A percentile compares a stretch with the other conserved stretches of the same genome.
These are phyloP conservation scores for Suhomyces coccinellae DNA, from an alignment of 1,139 yeast species.

Conservation along the genomic window DNA sequence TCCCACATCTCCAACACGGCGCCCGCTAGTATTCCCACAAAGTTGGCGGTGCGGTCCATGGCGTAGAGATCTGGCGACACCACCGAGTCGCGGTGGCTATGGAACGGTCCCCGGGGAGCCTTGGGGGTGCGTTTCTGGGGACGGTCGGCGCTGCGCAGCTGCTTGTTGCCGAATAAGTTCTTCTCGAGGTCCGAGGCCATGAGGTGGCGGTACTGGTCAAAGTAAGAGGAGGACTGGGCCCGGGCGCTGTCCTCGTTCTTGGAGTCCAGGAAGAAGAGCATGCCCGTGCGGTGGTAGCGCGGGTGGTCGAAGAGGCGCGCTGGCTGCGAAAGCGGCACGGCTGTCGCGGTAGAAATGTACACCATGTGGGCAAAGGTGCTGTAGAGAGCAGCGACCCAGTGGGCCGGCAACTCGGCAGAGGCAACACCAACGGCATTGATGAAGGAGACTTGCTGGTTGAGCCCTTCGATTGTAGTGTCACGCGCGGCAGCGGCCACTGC, in stretches of 20 bases:
- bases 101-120: slow-evolving; percentile 1
- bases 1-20: slow-evolving; percentile 13
- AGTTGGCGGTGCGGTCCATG: slow-evolving; percentile 12
- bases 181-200: slow-evolving; percentile 1
- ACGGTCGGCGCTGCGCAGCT: neutral
- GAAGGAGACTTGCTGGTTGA: slow-evolving; percentile 19
- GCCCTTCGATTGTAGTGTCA: neutral
- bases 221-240: neutral
- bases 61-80: slow-evolving; percentile 11
- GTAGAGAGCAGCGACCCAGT: slow-evolving; percentile 24
- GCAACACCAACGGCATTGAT: slow-evolving; percentile 16
- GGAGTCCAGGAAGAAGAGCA: slow-evolving; percentile 22
- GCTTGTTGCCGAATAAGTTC: neutral
- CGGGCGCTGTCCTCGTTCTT: slow-evolving; percentile 6
- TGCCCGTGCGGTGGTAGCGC: slow-evolving; percentile 18
- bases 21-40: slow-evolving; percentile 12
- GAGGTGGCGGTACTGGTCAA: neutral
- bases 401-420: slow-evolving; percentile 18
- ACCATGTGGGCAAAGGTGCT: slow-evolving; percentile 24
- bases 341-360: slow-evolving; percentile 21
- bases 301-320: slow-evolving; percentile 15
- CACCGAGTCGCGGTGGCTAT: slow-evolving; percentile 2
- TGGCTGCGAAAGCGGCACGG: slow-evolving; percentile 22
- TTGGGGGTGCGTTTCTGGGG: too few relatives aligned
- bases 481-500: slow-evolving; percentile 2